Evolutionary conservation across 208 protist genomes (phyloP).

Genomic region (Herpetomonas tarakana): DNA sequence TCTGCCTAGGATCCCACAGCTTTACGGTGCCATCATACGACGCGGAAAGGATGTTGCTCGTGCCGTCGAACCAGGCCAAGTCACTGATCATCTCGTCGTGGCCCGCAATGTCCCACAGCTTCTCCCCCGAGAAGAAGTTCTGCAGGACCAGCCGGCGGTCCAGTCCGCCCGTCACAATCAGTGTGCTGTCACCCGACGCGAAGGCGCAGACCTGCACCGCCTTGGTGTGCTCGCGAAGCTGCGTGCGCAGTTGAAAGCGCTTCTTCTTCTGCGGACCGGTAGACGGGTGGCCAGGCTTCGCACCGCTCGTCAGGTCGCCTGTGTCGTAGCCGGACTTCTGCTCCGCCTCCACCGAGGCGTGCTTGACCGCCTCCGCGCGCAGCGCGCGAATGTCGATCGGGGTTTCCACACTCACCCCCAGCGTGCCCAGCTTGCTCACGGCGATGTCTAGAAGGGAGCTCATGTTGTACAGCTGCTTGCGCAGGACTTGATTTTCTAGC

Average conservation of each 20-base stretch:
- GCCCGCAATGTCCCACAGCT: slow-evolving; percentile 50
- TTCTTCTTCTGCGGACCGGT: slow-evolving; percentile 10
- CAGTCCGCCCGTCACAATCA: slow-evolving; percentile 73
- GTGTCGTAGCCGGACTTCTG: slow-evolving; percentile 8
- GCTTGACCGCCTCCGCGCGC: slow-evolving; percentile 48
- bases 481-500: slow-evolving; percentile 77
- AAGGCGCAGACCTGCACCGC: slow-evolving; percentile 81
- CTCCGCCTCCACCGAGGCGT: slow-evolving; percentile 20
- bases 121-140: slow-evolving; percentile 71
- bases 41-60: slow-evolving; percentile 68
- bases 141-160: slow-evolving; percentile 80
- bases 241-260: slow-evolving; percentile 62
- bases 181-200: slow-evolving; percentile 47
- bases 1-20: slow-evolving; percentile 76
- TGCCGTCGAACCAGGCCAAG: slow-evolving; percentile 75
- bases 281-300: slow-evolving; percentile 1
- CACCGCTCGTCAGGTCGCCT: background rate
- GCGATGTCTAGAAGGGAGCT: slow-evolving; percentile 80
- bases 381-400: slow-evolving; percentile 76
- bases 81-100: slow-evolving; percentile 79
- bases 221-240: slow-evolving; percentile 78
- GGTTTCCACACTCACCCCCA: slow-evolving; percentile 72
- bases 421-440: slow-evolving; percentile 72
- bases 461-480: slow-evolving; percentile 75
- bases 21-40: slow-evolving; percentile 85